Conservation (phyloP, 225 moss, liverwort and hornwort genomes). For the Marchantia paleacea region DNA sequence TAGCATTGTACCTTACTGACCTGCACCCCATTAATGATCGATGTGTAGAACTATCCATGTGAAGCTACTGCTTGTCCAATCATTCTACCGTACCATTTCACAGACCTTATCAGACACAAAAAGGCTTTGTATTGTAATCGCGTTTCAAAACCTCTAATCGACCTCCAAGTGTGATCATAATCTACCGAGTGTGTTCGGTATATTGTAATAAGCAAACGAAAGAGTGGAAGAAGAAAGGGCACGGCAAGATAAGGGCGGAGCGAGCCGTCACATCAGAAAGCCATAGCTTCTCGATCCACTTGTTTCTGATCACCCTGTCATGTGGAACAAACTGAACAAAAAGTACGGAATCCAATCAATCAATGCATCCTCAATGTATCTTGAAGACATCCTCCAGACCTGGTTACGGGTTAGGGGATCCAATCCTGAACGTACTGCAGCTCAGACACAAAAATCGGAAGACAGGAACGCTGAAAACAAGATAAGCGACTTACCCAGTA, state of each 20-base stretch:
- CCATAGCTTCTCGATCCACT: not conserved
- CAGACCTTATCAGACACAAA: not conserved
- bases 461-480: not conserved
- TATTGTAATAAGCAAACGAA: not conserved
- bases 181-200: not conserved
- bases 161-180: not conserved
- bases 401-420: not conserved
- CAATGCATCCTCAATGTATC: not conserved
- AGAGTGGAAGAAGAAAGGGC: not conserved
- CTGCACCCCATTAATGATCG: not conserved
- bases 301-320: not conserved
- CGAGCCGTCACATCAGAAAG: not conserved
- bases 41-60: not conserved
- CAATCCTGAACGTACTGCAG: not conserved
- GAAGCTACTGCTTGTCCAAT: not conserved
- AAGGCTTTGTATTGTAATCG: not conserved
- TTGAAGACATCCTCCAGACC: not conserved
- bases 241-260: too few species aligned
- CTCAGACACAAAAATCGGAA: not conserved
- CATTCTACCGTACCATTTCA: not conserved
- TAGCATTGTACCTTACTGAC: slow-evolving; percentile 2
- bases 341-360: not conserved
- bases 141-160: not conserved
- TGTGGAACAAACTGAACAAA: not conserved
- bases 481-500: not conserved